A percentile compares a stretch with the other conserved stretches of the same genome.
Conservation (phyloP, 75 land plant genomes). For the Sequoiadendron giganteum region DNA sequence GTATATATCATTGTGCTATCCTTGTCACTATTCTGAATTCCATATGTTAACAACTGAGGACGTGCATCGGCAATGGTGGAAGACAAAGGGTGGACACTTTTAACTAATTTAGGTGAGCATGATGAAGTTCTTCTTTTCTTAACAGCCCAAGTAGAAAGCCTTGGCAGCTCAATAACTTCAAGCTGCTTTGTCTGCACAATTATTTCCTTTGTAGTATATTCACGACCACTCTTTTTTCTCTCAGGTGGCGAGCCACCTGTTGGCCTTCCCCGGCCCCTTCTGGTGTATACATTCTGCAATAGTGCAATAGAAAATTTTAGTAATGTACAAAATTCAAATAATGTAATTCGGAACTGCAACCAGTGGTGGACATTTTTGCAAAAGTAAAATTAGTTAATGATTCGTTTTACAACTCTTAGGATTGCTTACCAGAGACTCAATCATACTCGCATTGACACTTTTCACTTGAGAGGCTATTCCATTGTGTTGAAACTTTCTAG, state of each 20-base stretch:
- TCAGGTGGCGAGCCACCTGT: neutral
- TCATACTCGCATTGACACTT: neutral
- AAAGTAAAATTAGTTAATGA: neutral
- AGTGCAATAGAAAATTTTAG: neutral
- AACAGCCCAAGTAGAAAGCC: neutral
- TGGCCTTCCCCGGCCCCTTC: neutral
- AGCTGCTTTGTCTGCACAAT: neutral
- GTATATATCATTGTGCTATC: neutral
- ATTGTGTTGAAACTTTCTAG: neutral
- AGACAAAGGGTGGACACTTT: neutral
- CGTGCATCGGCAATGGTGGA: neutral
- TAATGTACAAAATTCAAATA: neutral
- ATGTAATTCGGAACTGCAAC: neutral
- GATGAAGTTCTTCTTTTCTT: neutral
- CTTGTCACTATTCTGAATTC: neutral
- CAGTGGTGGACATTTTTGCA: neutral
- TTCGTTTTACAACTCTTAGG: neutral
- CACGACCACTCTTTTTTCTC: neutral
- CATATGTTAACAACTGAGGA: neutral
- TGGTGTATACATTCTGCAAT: neutral
- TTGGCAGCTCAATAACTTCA: neutral
- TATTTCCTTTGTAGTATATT: neutral
- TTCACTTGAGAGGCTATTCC: neutral
- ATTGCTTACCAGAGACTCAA: neutral
- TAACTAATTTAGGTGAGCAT: neutral